A percentile compares a stretch with the other conserved stretches of the same genome.
phyloP scores from a whole-genome alignment of 208 protist genomes.

The Novymonas esmeraldas region DNA sequence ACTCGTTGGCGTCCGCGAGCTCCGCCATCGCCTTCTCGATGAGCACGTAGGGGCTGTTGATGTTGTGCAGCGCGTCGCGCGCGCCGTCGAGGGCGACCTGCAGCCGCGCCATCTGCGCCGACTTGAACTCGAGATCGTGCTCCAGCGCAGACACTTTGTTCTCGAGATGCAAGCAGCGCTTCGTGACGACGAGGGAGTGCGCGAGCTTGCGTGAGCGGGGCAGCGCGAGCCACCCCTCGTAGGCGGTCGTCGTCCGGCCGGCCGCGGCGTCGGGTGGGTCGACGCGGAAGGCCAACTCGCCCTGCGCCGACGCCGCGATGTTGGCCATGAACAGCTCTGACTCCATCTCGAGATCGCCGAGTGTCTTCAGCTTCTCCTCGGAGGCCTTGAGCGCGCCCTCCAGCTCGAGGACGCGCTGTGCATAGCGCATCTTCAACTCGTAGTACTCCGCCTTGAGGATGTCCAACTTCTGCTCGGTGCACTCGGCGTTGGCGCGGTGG shows the following conservation, averaged over 20 bases:
- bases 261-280: neutral
- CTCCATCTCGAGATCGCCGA: conserved; percentile 85
- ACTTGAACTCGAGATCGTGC: conserved; percentile 71
- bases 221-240: conserved; percentile 70
- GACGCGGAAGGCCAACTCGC: conserved; percentile 12
- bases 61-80: conserved; percentile 83
- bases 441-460: conserved; percentile 92
- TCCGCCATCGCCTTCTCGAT: conserved; percentile 76
- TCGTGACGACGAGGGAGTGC: conserved; percentile 80
- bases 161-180: conserved; percentile 87
- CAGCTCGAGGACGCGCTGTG: conserved; percentile 78
- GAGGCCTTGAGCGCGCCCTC: conserved; percentile 65
- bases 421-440: conserved; percentile 80
- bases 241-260: conserved; percentile 14
- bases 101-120: conserved; percentile 72
- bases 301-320: conserved; percentile 47
- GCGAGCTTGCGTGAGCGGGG: conserved; percentile 79
- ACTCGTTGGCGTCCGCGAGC: conserved; percentile 60
- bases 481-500: conserved; percentile 81
- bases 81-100: conserved; percentile 75
- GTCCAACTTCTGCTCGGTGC: conserved; percentile 88
- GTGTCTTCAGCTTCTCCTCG: conserved; percentile 84
- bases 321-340: conserved; percentile 88
- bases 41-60: conserved; percentile 83
- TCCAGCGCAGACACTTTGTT: conserved; percentile 67